A percentile compares a stretch with the other conserved stretches of the same genome.
Conservation (phyloP, 345 rosid genomes). For the Xanthoceras sorbifolium region DNA sequence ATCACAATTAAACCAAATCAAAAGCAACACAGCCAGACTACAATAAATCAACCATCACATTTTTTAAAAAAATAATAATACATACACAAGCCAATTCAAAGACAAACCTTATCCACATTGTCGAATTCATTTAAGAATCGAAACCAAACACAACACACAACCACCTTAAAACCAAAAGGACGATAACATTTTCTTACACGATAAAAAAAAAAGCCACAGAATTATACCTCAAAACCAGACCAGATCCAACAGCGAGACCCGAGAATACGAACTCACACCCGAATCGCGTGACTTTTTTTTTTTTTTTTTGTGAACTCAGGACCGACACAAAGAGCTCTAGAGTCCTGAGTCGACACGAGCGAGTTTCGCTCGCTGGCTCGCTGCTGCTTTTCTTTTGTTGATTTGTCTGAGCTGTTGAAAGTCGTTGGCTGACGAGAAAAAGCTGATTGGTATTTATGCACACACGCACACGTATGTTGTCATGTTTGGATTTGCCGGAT, state of each 20-base stretch:
- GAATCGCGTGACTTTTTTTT: neutral
- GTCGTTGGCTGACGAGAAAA: neutral
- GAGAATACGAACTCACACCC: too few relatives aligned
- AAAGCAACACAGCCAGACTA: neutral
- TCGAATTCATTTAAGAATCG: neutral
- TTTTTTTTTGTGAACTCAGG: too few relatives aligned
- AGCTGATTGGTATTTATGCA: neutral
- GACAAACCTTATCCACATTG: constrained; percentile 9
- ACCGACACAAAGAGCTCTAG: neutral
- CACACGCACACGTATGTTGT: too few relatives aligned
- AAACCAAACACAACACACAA: neutral
- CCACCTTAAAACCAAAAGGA: neutral
- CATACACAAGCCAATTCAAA: neutral
- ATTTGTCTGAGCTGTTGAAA: neutral
- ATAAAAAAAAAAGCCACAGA: too few relatives aligned
- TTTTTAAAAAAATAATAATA: neutral
- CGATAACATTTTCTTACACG: neutral
- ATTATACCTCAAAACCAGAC: neutral
- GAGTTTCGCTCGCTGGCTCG: constrained; percentile 3
- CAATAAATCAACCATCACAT: neutral
- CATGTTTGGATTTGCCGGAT: constrained; percentile 11
- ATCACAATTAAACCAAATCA: constrained; percentile 6
- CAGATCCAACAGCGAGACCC: constrained; percentile 1
- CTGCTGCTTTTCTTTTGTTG: neutral
- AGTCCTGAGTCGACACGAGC: neutral